Percentiles rank a stretch among this genome's conserved stretches.
phyloP scores from a whole-genome alignment of 768 basidiomycete genomes.

The Chlorophyllum brunneum region DNA sequence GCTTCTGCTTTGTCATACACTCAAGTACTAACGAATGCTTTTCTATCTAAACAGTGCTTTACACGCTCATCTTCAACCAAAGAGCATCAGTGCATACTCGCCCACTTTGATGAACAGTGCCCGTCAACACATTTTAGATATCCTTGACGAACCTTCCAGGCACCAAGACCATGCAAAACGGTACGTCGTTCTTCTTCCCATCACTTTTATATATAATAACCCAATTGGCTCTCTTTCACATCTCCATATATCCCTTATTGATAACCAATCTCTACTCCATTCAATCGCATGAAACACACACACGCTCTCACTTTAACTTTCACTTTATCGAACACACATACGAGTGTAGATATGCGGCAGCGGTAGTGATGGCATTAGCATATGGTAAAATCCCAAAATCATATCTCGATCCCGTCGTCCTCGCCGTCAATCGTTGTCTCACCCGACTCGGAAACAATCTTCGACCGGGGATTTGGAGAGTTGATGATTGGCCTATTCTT shows the following conservation, averaged over 20 bases:
- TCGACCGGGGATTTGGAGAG: constrained; percentile 41
- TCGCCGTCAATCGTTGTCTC: constrained; percentile 42
- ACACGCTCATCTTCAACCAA: constrained; percentile 56
- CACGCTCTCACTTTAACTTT: background rate
- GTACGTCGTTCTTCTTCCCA: constrained; percentile 14
- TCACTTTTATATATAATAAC: background rate
- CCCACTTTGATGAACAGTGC: constrained; percentile 45
- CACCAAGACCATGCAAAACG: constrained; percentile 57
- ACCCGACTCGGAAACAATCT: constrained; percentile 41
- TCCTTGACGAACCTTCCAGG: constrained; percentile 34
- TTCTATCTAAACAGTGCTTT: constrained; percentile 37
- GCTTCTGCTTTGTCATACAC: background rate
- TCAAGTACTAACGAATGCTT: background rate
- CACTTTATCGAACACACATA: background rate
- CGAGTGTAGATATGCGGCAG: constrained; percentile 39
- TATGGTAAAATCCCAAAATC: constrained; percentile 41
- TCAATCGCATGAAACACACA: background rate
- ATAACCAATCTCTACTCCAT: constrained; percentile 1
- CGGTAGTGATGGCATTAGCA: constrained; percentile 47
- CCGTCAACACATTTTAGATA: constrained; percentile 39
- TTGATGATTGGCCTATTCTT: constrained; percentile 45
- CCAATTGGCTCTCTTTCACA: background rate
- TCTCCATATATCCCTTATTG: background rate
- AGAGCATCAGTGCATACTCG: constrained; percentile 43
- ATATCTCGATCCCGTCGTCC: constrained; percentile 42